These are phyloP conservation scores for Catunica adiposa DNA, from an alignment of 2,329 filamentous ascomycete species.

Conservation along the genomic window DNA sequence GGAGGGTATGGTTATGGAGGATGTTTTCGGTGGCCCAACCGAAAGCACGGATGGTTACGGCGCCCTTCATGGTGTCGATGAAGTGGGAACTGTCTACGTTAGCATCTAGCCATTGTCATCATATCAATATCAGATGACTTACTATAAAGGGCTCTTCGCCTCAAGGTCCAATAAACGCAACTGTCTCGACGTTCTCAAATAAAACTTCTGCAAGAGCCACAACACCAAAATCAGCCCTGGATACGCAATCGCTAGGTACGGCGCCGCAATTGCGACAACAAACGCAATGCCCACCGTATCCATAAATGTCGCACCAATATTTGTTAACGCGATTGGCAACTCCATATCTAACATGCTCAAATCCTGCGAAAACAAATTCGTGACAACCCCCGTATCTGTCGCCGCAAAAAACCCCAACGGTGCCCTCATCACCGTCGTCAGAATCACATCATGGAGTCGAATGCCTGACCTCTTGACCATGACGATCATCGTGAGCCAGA, in stretches of 20 bases:
- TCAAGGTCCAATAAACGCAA: constrained; percentile 45
- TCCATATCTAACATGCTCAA: constrained; percentile 26
- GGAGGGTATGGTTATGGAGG: constrained; percentile 28
- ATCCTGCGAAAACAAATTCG: constrained; percentile 31
- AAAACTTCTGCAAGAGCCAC: constrained; percentile 38
- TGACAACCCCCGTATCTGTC: constrained; percentile 26
- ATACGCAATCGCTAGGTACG: constrained; percentile 32
- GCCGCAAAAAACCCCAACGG: constrained; percentile 27
- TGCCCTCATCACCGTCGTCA: constrained; percentile 23
- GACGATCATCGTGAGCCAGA: background rate
- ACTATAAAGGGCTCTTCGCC: constrained; percentile 41
- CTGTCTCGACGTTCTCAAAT: constrained; percentile 43
- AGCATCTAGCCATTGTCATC: background rate
- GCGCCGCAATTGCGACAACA: constrained; percentile 28
- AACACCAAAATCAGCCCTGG: constrained; percentile 30
- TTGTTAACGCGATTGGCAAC: constrained; percentile 22
- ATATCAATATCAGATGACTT: constrained; percentile 15
- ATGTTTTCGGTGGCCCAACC: constrained; percentile 33
- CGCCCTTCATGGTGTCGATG: constrained; percentile 36
- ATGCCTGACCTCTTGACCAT: constrained; percentile 18
- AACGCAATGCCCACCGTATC: constrained; percentile 27
- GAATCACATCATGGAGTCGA: constrained; percentile 21
- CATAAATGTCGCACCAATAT: constrained; percentile 18
- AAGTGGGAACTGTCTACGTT: constrained; percentile 28
- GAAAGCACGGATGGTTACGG: constrained; percentile 40